Evolutionary conservation across 2,329 filamentous ascomycete species (phyloP).

Genomic region (Aureobasidium subglaciale): DNA sequence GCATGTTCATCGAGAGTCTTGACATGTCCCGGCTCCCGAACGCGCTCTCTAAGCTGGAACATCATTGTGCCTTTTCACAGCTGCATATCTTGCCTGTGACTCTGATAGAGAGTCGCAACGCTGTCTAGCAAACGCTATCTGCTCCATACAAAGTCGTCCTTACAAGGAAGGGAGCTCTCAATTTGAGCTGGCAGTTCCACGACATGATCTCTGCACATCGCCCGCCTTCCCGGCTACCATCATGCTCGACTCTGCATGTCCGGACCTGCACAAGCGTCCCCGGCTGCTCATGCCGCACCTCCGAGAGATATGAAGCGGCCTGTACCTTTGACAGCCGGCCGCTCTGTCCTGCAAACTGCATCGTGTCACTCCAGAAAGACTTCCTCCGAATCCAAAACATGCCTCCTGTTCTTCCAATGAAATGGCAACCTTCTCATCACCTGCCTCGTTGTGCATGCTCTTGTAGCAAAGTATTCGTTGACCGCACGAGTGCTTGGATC

Average conservation of each 20-base stretch:
- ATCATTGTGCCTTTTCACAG: too few species aligned
- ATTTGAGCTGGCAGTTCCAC: neutral
- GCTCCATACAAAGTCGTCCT: too few species aligned
- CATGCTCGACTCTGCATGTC: conserved; percentile 4
- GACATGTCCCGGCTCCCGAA: too few species aligned
- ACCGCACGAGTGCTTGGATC: conserved; percentile 2
- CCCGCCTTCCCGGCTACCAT: conserved; percentile 19
- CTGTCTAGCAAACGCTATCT: too few species aligned
- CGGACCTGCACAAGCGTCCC: conserved; percentile 9
- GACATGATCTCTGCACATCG: neutral
- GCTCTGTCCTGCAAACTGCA: neutral
- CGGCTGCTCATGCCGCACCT: neutral
- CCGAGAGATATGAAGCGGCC: neutral
- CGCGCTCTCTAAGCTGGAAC: too few species aligned
- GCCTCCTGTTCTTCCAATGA: neutral
- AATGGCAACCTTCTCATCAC: neutral
- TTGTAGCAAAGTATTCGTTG: neutral
- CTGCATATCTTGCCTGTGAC: too few species aligned
- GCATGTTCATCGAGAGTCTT: too few species aligned
- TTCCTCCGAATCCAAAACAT: neutral
- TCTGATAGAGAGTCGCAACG: too few species aligned
- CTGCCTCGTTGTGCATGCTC: neutral
- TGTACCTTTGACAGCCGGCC: conserved; percentile 1
- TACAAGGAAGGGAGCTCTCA: neutral
- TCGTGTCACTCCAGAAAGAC: neutral